Percentiles rank a stretch among this genome's conserved stretches.
Evolutionary conservation across 768 basidiomycete genomes (phyloP).

Genomic region (Hirschioporus abietinus): DNA sequence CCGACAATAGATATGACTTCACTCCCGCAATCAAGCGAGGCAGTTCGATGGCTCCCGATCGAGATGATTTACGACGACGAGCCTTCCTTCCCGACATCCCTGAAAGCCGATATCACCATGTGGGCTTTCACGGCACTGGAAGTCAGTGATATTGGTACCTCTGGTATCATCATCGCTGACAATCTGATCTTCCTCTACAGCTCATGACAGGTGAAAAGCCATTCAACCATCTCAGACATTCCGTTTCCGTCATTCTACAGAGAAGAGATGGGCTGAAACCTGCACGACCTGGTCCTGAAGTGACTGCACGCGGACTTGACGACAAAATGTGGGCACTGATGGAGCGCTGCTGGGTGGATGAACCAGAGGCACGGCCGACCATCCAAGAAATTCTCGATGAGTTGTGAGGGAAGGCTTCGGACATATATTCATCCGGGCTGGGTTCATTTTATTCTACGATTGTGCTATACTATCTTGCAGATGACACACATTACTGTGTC

Average conservation of each 20-base stretch:
- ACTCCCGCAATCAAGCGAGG: not conserved
- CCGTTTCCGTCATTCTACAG: not conserved
- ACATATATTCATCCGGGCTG: too few species aligned
- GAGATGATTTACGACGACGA: not conserved
- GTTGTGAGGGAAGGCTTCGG: not conserved
- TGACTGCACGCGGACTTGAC: not conserved
- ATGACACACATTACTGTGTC: too few species aligned
- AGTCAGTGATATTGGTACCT: not conserved
- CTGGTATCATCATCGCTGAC: not conserved
- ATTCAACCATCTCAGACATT: not conserved
- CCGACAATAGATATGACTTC: not conserved
- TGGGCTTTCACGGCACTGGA: not conserved
- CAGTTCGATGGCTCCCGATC: not conserved
- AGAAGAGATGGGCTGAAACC: not conserved
- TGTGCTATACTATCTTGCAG: too few species aligned
- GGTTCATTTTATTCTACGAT: too few species aligned
- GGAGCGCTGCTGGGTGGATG: conserved; percentile 2
- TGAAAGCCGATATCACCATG: not conserved
- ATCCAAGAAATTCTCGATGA: conserved; percentile 3
- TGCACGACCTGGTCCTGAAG: not conserved
- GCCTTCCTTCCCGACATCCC: not conserved
- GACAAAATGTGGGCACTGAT: conserved; percentile 1
- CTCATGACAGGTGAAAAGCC: conserved; percentile 2
- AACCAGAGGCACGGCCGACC: not conserved
- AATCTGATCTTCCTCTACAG: not conserved